A percentile compares a stretch with the other conserved stretches of the same genome.
phyloP scores from a whole-genome alignment of 2,329 filamentous ascomycete genomes.

The Hypoxylon sp. region DNA sequence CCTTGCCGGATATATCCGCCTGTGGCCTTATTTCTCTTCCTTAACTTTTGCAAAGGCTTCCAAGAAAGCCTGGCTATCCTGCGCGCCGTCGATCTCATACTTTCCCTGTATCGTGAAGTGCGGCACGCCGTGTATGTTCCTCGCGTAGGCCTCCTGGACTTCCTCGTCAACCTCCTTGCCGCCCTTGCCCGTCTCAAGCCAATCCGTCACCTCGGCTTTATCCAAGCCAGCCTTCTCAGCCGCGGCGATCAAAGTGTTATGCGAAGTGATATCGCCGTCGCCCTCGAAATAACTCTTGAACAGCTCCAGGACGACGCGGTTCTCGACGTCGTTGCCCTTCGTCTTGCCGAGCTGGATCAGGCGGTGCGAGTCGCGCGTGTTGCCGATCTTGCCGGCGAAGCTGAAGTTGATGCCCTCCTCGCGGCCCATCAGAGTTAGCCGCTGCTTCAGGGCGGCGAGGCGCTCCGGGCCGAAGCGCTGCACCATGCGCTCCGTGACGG shows the following conservation, averaged over 20 bases:
- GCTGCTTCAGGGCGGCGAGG: slow-evolving; percentile 66
- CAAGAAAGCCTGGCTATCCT: slow-evolving; percentile 72
- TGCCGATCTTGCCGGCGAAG: slow-evolving; percentile 78
- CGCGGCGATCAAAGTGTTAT: slow-evolving; percentile 60
- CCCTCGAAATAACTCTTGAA: slow-evolving; percentile 71
- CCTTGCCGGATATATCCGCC: neutral
- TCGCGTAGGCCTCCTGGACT: slow-evolving; percentile 60
- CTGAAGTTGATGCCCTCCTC: slow-evolving; percentile 79
- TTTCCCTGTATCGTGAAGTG: slow-evolving; percentile 75
- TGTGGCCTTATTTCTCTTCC: slow-evolving; percentile 30
- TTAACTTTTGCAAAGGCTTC: slow-evolving; percentile 69
- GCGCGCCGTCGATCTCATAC: slow-evolving; percentile 73
- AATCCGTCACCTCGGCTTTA: slow-evolving; percentile 59
- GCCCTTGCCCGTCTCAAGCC: slow-evolving; percentile 49
- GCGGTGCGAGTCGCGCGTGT: slow-evolving; percentile 83
- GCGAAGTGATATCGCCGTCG: slow-evolving; percentile 68
- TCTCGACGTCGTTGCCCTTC: slow-evolving; percentile 63
- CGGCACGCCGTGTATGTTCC: slow-evolving; percentile 71
- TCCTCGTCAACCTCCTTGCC: slow-evolving; percentile 65
- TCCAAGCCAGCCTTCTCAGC: slow-evolving; percentile 64
- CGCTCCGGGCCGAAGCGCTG: slow-evolving; percentile 76
- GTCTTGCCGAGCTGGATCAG: slow-evolving; percentile 76
- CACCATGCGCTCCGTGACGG: slow-evolving; percentile 65
- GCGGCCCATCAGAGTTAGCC: slow-evolving; percentile 69
- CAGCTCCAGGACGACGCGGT: slow-evolving; percentile 68